Evolutionary conservation across 2,329 filamentous ascomycete species (phyloP).

Genomic region (Aspergillus unguis): DNA sequence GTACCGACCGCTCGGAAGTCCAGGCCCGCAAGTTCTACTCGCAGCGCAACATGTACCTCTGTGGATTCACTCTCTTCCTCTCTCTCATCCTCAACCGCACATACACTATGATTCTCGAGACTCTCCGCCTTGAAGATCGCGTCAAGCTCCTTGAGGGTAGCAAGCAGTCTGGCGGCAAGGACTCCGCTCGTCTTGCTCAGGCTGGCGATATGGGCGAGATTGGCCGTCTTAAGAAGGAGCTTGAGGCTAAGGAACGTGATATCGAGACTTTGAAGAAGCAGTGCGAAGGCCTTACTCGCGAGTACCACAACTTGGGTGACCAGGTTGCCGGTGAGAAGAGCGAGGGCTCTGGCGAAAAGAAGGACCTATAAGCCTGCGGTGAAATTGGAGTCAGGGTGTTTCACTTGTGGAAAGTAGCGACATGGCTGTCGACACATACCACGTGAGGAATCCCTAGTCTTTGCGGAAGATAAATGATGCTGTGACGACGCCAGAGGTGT

Average conservation of each 20-base stretch:
- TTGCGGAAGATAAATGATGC: too few species aligned
- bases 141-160: constrained; percentile 77
- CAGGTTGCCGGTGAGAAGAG: constrained; percentile 60
- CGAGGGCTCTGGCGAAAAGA: constrained; percentile 49
- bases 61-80: constrained; percentile 97
- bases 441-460: neutral
- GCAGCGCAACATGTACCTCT: constrained; percentile 99
- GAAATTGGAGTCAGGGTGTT: neutral
- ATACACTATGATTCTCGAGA: constrained; percentile 94
- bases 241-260: constrained; percentile 74
- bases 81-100: constrained; percentile 97
- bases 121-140: constrained; percentile 87
- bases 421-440: neutral
- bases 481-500: neutral
- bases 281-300: constrained; percentile 72
- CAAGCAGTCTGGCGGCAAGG: constrained; percentile 58
- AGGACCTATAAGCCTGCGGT: constrained; percentile 48
- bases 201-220: constrained; percentile 71
- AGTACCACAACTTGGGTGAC: constrained; percentile 83
- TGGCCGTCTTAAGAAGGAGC: constrained; percentile 69
- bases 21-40: constrained; percentile 99
- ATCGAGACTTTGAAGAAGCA: constrained; percentile 91
- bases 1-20: constrained; percentile 94
- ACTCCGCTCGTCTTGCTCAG: constrained; percentile 67
- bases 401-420: neutral